Conservation (phyloP, 257 asterid species). For the Petunia axillaris region DNA sequence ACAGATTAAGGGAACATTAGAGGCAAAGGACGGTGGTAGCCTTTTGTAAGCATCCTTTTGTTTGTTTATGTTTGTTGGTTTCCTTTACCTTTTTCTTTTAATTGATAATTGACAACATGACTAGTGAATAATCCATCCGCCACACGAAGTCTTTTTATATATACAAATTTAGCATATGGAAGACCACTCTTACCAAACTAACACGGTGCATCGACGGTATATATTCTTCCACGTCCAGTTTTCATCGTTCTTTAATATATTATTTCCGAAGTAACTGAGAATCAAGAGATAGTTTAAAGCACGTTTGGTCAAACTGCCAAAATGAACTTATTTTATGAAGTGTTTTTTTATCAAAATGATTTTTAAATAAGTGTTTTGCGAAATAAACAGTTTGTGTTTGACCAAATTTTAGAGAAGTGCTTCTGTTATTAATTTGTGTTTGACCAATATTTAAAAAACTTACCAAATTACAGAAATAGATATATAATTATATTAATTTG, state of each 20-base stretch:
- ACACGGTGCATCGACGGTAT: conserved; percentile 23
- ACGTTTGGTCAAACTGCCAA: too few relatives aligned
- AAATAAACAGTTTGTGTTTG: too few relatives aligned
- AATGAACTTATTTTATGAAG: too few relatives aligned
- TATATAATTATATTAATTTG: too few relatives aligned
- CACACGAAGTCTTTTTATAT: background rate
- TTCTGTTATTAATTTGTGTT: too few relatives aligned
- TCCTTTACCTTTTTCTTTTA: background rate
- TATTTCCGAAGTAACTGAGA: too few relatives aligned
- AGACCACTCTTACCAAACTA: background rate
- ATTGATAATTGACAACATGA: conserved; percentile 21
- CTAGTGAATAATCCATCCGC: background rate
- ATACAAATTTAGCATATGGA: background rate
- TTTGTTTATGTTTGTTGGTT: conserved; percentile 17
- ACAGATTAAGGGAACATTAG: background rate
- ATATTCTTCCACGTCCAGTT: background rate
- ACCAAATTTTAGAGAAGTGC: too few relatives aligned
- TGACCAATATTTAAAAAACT: too few relatives aligned
- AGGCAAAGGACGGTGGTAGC: background rate
- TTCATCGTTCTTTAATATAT: background rate
- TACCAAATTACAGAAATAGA: too few relatives aligned
- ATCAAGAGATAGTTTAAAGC: too few relatives aligned
- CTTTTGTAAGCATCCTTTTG: conserved; percentile 22
- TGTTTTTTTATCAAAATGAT: too few relatives aligned
- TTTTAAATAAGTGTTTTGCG: too few relatives aligned